Conservation (phyloP, 495 filamentous ascomycete species). For the Aspergillus coremiiformis region DNA sequence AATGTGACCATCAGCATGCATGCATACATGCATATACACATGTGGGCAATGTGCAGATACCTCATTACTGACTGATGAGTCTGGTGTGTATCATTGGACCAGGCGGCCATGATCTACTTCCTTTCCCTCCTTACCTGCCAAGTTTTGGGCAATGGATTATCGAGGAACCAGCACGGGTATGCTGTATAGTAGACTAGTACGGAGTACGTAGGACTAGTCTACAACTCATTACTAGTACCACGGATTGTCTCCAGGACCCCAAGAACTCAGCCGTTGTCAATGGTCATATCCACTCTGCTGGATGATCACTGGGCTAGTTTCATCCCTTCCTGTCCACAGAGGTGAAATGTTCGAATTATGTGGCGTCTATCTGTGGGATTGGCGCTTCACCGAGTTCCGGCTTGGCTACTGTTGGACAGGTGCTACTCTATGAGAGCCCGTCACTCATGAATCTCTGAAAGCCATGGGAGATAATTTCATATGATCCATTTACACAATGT, state of each 20-base stretch:
- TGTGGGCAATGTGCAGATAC: constrained; percentile 5
- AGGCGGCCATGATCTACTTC: not conserved
- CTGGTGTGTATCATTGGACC: not conserved
- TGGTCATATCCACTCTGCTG: not conserved
- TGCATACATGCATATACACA: constrained; percentile 1
- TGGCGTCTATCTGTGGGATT: not conserved
- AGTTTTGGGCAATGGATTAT: not conserved
- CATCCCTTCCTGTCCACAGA: constrained; percentile 1
- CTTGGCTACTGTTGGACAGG: not conserved
- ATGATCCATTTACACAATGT: not conserved
- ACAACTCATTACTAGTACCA: too few relatives aligned
- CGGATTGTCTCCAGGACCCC: not conserved
- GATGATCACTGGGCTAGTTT: not conserved
- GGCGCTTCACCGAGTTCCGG: not conserved
- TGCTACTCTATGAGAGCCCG: not conserved
- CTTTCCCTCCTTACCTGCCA: constrained; percentile 7
- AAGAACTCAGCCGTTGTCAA: not conserved
- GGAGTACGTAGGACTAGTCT: too few relatives aligned
- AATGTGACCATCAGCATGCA: constrained; percentile 11
- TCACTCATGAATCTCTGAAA: not conserved
- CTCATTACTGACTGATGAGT: not conserved
- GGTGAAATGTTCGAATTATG: not conserved
- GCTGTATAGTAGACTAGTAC: not conserved
- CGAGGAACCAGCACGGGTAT: not conserved
- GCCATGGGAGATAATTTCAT: not conserved